Evolutionary conservation across 768 basidiomycete species (phyloP).

Genomic region (Mycena olivaceomarginata): DNA sequence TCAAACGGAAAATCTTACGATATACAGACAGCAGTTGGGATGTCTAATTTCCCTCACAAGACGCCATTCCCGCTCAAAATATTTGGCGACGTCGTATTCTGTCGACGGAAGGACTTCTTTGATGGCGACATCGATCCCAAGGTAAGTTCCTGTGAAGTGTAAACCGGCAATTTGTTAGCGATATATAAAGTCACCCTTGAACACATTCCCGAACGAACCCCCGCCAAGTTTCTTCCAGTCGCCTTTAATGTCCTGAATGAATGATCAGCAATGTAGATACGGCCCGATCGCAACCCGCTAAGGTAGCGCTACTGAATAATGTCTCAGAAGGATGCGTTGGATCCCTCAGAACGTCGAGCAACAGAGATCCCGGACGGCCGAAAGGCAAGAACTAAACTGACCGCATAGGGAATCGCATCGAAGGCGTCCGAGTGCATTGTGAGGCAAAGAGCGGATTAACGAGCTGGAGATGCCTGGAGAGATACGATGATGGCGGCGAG

Average conservation of each 20-base stretch:
- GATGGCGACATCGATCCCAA: slow-evolving; percentile 97
- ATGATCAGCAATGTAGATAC: slow-evolving; percentile 17
- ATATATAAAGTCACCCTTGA: slow-evolving; percentile 74
- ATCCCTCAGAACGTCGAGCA: not conserved
- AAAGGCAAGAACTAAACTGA: slow-evolving; percentile 54
- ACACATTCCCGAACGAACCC: slow-evolving; percentile 96
- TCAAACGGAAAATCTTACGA: slow-evolving; percentile 65
- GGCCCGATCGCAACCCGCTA: slow-evolving; percentile 32
- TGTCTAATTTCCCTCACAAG: slow-evolving; percentile 83
- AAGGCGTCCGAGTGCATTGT: slow-evolving; percentile 79
- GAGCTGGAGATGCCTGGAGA: slow-evolving; percentile 6
- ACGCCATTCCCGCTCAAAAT: too few species aligned
- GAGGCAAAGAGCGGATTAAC: not conserved
- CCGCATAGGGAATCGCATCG: slow-evolving; percentile 92
- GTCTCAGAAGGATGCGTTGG: slow-evolving; percentile 10
- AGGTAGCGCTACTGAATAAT: slow-evolving; percentile 11
- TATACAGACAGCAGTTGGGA: slow-evolving; percentile 37
- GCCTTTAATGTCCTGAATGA: slow-evolving; percentile 86
- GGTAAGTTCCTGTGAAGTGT: slow-evolving; percentile 79
- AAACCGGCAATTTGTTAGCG: slow-evolving; percentile 12
- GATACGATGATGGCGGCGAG: slow-evolving; percentile 13
- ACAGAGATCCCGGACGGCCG: not conserved
- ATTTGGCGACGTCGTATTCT: slow-evolving; percentile 98
- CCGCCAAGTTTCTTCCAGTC: slow-evolving; percentile 93
- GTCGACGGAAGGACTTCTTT: slow-evolving; percentile 96